Conservation (phyloP, 495 filamentous ascomycete species). For the Haplographium delicatum region DNA sequence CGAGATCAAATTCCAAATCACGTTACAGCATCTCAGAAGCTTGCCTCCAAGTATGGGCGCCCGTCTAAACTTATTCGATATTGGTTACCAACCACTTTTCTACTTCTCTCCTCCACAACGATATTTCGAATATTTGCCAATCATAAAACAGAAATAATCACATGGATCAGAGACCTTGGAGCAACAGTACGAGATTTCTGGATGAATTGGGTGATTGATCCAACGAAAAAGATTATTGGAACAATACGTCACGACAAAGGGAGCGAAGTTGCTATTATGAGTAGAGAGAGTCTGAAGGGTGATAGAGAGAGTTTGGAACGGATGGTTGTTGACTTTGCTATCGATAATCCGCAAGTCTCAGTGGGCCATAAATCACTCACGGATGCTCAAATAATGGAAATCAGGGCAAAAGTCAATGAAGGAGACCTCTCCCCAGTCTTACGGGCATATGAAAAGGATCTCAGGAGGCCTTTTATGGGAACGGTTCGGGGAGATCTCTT, state of each 20-base stretch:
- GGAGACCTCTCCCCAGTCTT: constrained; percentile 91
- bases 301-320: constrained; percentile 89
- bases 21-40: constrained; percentile 36
- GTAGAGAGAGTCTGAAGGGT: constrained; percentile 77
- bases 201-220: constrained; percentile 91
- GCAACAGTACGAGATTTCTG: constrained; percentile 81
- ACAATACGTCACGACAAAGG: constrained; percentile 89
- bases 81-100: constrained; percentile 68
- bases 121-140: constrained; percentile 69
- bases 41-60: constrained; percentile 59
- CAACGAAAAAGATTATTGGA: constrained; percentile 71
- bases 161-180: constrained; percentile 73
- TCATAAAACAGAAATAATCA: constrained; percentile 63
- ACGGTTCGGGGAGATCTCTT: constrained; percentile 81
- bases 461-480: constrained; percentile 72
- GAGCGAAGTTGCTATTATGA: constrained; percentile 94
- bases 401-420: constrained; percentile 73
- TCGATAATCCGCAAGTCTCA: constrained; percentile 60
- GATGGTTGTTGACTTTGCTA: constrained; percentile 94
- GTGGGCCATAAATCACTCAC: constrained; percentile 36
- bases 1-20: constrained; percentile 55
- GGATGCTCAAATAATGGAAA: constrained; percentile 58
- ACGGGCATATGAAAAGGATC: constrained; percentile 81
- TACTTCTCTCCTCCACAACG: constrained; percentile 74
- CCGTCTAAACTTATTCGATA: constrained; percentile 76